Percentiles rank a stretch among this genome's conserved stretches.
These are phyloP conservation scores for Dalbergia oliveri DNA, from an alignment of 306 rosid genomes.

Conservation along the genomic window DNA sequence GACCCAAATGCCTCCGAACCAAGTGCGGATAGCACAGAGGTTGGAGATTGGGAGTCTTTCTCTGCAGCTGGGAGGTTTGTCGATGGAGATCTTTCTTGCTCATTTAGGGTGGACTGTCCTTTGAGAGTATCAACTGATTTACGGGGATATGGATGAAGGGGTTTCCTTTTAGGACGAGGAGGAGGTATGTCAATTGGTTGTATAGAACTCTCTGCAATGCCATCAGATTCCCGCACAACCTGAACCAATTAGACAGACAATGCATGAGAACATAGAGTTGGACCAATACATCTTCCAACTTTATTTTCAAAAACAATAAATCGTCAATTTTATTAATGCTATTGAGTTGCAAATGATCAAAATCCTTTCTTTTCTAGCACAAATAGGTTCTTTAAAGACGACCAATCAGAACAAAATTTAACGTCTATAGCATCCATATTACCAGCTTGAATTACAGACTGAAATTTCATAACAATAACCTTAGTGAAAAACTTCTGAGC, in stretches of 20 bases:
- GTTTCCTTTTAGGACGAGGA: slow-evolving; percentile 96
- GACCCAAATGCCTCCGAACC: slow-evolving; percentile 72
- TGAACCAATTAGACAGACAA: slow-evolving; percentile 51
- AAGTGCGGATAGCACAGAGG: slow-evolving; percentile 67
- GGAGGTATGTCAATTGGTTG: slow-evolving; percentile 89
- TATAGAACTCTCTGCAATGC: slow-evolving; percentile 61
- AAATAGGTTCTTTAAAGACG: not conserved
- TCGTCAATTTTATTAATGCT: not conserved
- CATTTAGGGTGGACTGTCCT: slow-evolving; percentile 52
- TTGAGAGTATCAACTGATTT: slow-evolving; percentile 60
- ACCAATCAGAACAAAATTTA: slow-evolving; percentile 25
- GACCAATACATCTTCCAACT: not conserved
- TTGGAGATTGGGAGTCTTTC: slow-evolving; percentile 75
- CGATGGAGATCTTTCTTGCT: slow-evolving; percentile 67
- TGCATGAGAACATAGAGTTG: slow-evolving; percentile 26
- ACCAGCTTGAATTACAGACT: slow-evolving; percentile 11
- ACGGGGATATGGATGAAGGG: slow-evolving; percentile 94
- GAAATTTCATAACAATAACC: slow-evolving; percentile 55
- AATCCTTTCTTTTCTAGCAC: not conserved
- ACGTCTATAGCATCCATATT: not conserved
- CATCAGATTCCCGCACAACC: slow-evolving; percentile 77
- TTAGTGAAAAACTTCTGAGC: slow-evolving; percentile 99
- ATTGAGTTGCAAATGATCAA: slow-evolving; percentile 5
- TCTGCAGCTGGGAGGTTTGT: slow-evolving; percentile 56
- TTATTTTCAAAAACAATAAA: not conserved